These are phyloP conservation scores for Vitis riparia DNA, from an alignment of 164 flowering plant species.

Conservation along the genomic window DNA sequence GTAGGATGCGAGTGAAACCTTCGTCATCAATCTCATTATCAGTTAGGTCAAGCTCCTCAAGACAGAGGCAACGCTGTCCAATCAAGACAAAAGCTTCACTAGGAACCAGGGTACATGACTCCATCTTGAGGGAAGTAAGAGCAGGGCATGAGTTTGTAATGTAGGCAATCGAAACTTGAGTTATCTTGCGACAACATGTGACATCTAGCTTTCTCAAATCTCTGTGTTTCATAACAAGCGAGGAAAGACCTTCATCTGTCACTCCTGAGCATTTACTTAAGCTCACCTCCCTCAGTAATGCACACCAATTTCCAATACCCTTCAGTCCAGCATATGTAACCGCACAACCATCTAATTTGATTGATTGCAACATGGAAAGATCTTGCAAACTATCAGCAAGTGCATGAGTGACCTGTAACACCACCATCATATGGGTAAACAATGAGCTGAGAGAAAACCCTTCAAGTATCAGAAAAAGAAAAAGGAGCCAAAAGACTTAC, in stretches of 20 bases:
- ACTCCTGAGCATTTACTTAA: slow-evolving; percentile 87
- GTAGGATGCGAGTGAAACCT: slow-evolving; percentile 40
- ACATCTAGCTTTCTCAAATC: slow-evolving; percentile 75
- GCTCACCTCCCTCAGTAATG: slow-evolving; percentile 67
- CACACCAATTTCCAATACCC: slow-evolving; percentile 63
- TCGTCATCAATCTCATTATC: slow-evolving; percentile 80
- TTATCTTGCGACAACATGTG: slow-evolving; percentile 85
- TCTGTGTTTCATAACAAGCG: slow-evolving; percentile 54
- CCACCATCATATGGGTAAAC: slow-evolving; percentile 10
- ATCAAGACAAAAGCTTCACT: slow-evolving; percentile 71
- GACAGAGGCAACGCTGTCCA: slow-evolving; percentile 60
- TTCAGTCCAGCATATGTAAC: slow-evolving; percentile 67
- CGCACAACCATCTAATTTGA: slow-evolving; percentile 75
- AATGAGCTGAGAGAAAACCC: not conserved
- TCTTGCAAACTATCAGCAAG: slow-evolving; percentile 57
- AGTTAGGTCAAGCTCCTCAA: slow-evolving; percentile 86
- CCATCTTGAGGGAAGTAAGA: slow-evolving; percentile 81
- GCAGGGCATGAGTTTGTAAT: slow-evolving; percentile 63
- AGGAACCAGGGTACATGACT: slow-evolving; percentile 68
- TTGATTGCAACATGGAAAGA: slow-evolving; percentile 59
- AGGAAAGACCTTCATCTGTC: slow-evolving; percentile 77
- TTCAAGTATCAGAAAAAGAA: not conserved
- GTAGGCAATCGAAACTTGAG: slow-evolving; percentile 57
- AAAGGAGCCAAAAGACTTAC: slow-evolving; percentile 39
- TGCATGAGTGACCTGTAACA: slow-evolving; percentile 65